Conservation (phyloP, 352 stramenopile species). For the Phytophthora boehmeriae region DNA sequence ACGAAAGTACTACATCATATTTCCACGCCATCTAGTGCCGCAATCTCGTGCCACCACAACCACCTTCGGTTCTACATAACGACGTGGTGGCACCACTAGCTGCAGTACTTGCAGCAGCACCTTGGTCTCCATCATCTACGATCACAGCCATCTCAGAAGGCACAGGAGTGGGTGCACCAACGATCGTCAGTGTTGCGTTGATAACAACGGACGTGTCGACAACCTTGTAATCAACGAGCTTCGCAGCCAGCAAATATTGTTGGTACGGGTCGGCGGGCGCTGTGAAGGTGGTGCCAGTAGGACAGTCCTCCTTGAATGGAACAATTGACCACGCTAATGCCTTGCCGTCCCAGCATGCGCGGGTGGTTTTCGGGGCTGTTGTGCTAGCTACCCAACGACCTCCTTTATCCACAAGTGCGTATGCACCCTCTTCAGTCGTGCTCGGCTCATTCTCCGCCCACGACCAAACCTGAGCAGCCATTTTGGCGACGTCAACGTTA, state of each 20-base stretch:
- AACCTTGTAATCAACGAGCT: constrained; percentile 38
- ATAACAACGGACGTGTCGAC: constrained; percentile 48
- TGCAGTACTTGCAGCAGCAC: background rate
- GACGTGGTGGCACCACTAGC: background rate
- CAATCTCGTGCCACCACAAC: no score
- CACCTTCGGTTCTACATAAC: no score
- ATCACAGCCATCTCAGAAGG: constrained; percentile 25
- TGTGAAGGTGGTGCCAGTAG: constrained; percentile 34
- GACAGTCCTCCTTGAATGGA: constrained; percentile 29
- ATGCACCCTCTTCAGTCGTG: constrained; percentile 24
- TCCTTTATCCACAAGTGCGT: constrained; percentile 40
- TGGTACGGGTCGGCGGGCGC: constrained; percentile 51
- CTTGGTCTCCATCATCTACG: background rate
- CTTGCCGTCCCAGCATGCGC: constrained; percentile 46
- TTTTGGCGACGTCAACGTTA: constrained; percentile 54
- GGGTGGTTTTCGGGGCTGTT: constrained; percentile 22
- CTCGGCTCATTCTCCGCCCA: constrained; percentile 59
- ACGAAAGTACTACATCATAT: no score
- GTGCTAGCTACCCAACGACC: constrained; percentile 49
- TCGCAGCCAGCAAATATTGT: constrained; percentile 54
- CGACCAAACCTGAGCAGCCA: constrained; percentile 58
- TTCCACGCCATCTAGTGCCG: no score
- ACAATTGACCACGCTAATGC: constrained; percentile 52
- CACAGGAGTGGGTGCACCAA: constrained; percentile 27
- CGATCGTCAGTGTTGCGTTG: constrained; percentile 35